Base-by-base conservation (phyloP, 495 filamentous ascomycete species). In the Trichocladium uniseriatum region DNA sequence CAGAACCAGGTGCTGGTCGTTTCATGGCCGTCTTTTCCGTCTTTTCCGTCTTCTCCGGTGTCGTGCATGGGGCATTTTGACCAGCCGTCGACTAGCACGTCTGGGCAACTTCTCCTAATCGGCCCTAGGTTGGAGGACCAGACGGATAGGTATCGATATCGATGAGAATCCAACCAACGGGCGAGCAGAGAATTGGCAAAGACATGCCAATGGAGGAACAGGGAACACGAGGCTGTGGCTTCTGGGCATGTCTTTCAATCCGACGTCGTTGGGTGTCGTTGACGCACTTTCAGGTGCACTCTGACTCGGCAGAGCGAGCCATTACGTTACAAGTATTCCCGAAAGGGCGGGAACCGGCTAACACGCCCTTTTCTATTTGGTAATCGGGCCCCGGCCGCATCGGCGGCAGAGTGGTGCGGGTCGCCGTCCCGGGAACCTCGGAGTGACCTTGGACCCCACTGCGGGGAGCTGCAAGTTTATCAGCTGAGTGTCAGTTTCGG, bases 291-390 rank as follows among this genome's bases (percentile, higher is more conserved):
- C n/a, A n/a, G n/a, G n/a, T n/a, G n/a, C n/a, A n/a, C n/a, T n/a
- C 47, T 61, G 64, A 64, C 58, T 69, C 64, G 69, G 63, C 56
- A 64, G 50, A 53, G 48, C 57, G 63, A 58, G 52, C 63, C 64
- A 75, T 75, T 75, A 75, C 72, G 72, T 75, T 69, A 75, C 59
- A 69, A 56, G 63, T 69, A 71, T 67, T 68, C 62, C 60, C 60
- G 51, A 64, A 59, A 31, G 51, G 61, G 65, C 54, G 58, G 54
- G 48, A 52, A 56, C 63, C 53, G 46, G 58, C 53, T 48, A 52
- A 45, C 45, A 47, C 46, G 45, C 40, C 59, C 53, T 62, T 71
- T 74, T 73, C 66, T 60, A 71, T 74, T 70, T 72, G 67, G 69
- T 74, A 73, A 74, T 74, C 24, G 40, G 32, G 39, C 38, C 29